Evolutionary conservation across 371 early-diverging fungal genomes (phyloP), one percentile per base, ranked within the genome.

Genomic region (Circinella minor): DNA sequence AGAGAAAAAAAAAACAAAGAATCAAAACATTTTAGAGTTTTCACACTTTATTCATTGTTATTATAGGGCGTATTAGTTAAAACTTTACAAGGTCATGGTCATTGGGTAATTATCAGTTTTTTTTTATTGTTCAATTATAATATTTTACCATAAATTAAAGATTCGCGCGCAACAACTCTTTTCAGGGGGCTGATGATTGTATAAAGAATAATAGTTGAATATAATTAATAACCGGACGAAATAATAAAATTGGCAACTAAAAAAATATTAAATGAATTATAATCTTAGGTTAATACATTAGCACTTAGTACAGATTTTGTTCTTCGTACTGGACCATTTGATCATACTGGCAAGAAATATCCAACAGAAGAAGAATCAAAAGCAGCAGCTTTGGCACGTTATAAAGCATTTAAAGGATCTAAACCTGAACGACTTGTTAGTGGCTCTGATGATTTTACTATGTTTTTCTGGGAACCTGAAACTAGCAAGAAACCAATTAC

Each of bases 401-500:
- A 96, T 82, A 83, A 91, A n/a, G 83, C 83, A 46, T 88, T 87
- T 18, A 90, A 88, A 61, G 92, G 89, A 14, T 75, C 84, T 43
- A 85, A 87, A 38, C 83, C 90, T 4, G 98, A 96, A 77, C 83
- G 96, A 27, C 77, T 98, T 18, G 95, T 96, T 7, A 94, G 96
- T 7, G 94, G 96, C 27, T 96, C 97, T 18, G 99, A 98, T 77
- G 99, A 98, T 80, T 97, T 95, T 72, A 98, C 99, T 67, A 90
- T 98, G 90, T 95, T 93, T 72, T 82, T 96, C 66, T 98, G 99
- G 99, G 93, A 95, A 61, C 96, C 95, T 13, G 84, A 86, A 13
- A 84, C 82, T 47, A 89, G 86, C 77, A 95, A 92, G 74, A 96
- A 97, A 79, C 93, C 96, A 2, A 76, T 96, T 8, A 89, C 93